Base-by-base conservation (phyloP, 495 filamentous ascomycete species). In the Cercophora sp. region DNA sequence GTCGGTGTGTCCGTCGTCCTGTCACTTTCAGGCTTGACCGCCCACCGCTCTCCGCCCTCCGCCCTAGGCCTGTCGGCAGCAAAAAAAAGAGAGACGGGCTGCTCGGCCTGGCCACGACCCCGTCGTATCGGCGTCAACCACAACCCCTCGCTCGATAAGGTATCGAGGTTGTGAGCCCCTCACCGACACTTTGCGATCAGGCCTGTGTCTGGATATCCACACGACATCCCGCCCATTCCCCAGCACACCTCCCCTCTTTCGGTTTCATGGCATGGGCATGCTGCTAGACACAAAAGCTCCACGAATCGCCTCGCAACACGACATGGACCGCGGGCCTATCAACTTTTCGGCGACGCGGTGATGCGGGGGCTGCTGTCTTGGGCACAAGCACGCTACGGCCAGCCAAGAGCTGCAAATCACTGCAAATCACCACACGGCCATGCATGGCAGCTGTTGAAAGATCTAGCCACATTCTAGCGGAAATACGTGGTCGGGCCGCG, bases 281-380 rank as follows among this genome's bases (percentile, higher is more conserved):
- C 40, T 43, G n/a, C n/a, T 9, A 39, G 35, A 9, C 4, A 22
- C 40, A 18, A 43, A 25, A 15, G 37, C 35, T 40, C 48, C 27
- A 27, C 50, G 50, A 52, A 52, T 52, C 40, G 50, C 18, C 41
- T 43, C 24, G 37, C 25, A 37, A 35, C 50, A 53, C 50, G 50
- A 53, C 18, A 27, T 32, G 29, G 29, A 32, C 6, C 29, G 13
- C 8, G 8, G 29, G 29, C 29, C 29, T 32, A 32, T 32, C 29
- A 32, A 6, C 13, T 22, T 3, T 22, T 22, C 40, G 6, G 5
- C 40, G 1, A 25, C 15, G 6, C 10, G 36, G 18, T 29, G 3
- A 15, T 47, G 44, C 44, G 44, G 44, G 44, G 44, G n/a, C n/a
- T n/a, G n/a, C n/a, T 23, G 35, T 39, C 5, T 39, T 39, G 35